Base-by-base conservation (phyloP, 148 eudicot species). In the Nyssa sinensis region DNA sequence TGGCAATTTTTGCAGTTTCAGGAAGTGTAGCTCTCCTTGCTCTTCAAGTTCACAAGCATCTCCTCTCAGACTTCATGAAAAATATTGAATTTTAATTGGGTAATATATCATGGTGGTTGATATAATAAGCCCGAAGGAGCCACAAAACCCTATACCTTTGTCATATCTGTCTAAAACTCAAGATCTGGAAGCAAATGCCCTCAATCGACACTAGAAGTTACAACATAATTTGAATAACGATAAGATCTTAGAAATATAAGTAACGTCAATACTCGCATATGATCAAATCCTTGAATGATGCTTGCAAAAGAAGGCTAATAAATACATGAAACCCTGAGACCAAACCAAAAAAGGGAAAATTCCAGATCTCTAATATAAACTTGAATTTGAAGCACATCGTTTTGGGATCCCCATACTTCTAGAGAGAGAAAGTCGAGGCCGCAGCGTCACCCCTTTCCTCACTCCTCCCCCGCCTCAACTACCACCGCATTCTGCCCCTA, bases 1-100 rank as follows among this genome's bases (percentile, higher is more conserved):
- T 90, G 90, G 87, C 87, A 19, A 93, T 93, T 63, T 89, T 93
- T 69, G 96, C 87, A 2, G 92, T 91, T 65, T 90, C 96, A 0
- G 93, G 98, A 37, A 88, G 96, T 66, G 88, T 93, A 4, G 93
- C 83, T 28, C 67, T 93, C 59, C 70, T 93, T 72, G 87, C 96
- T 65, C 81, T 78, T 59, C 92, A 87, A 82, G 58, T 76, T 59
- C 92, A 93, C 55, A 91, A 85, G 47, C 93, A 85, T 67, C 88
- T 91, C 60, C 90, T 93, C 64, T 89, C 96, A 10, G 79, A 89
- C 41, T 93, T 90, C 81, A 93, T 93, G 93, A 82, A 85, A 76
- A 80, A 77, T 65, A 87, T 93, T 53, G 96, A 89, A 73, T 82
- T 78, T 51, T 92, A 93, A 77, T 67, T 91, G 30, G 89, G 92